Conservation (phyloP, 768 basidiomycete genomes). For the Cyathus striatus region DNA sequence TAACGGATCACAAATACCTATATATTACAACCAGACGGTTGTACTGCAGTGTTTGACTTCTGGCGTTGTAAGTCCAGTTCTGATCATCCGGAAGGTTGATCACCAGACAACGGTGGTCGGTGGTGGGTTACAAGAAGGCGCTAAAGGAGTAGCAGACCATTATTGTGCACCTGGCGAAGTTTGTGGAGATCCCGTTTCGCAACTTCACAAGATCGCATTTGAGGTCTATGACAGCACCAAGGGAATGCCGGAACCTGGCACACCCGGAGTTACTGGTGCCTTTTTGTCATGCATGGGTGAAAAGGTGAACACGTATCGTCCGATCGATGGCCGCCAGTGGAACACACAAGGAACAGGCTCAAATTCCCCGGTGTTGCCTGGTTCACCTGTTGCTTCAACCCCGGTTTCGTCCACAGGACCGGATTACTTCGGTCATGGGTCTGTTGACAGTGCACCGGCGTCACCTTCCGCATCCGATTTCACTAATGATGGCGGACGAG, state of each 20-base stretch:
- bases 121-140: constrained; percentile 84
- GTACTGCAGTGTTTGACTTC: constrained; percentile 93
- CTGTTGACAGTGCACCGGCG: constrained; percentile 61
- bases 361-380: constrained; percentile 56
- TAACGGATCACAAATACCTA: constrained; percentile 80
- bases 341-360: constrained; percentile 39
- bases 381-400: constrained; percentile 66
- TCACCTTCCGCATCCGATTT: constrained; percentile 67
- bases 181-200: constrained; percentile 91
- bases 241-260: constrained; percentile 68
- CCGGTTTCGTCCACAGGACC: constrained; percentile 39
- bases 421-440: constrained; percentile 61
- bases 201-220: constrained; percentile 93
- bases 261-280: constrained; percentile 72
- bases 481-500: constrained; percentile 81
- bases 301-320: constrained; percentile 87
- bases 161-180: constrained; percentile 82
- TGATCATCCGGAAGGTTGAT: constrained; percentile 93
- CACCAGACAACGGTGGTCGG: constrained; percentile 87
- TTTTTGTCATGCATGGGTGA: constrained; percentile 92
- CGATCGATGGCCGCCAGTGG: constrained; percentile 81
- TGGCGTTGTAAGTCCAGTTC: constrained; percentile 87
- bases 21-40: constrained; percentile 96
- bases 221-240: constrained; percentile 79
- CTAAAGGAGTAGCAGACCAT: constrained; percentile 79